Evolutionary conservation across 169 alveolate species (phyloP).

Genomic region (Besnoitia besnoiti): DNA sequence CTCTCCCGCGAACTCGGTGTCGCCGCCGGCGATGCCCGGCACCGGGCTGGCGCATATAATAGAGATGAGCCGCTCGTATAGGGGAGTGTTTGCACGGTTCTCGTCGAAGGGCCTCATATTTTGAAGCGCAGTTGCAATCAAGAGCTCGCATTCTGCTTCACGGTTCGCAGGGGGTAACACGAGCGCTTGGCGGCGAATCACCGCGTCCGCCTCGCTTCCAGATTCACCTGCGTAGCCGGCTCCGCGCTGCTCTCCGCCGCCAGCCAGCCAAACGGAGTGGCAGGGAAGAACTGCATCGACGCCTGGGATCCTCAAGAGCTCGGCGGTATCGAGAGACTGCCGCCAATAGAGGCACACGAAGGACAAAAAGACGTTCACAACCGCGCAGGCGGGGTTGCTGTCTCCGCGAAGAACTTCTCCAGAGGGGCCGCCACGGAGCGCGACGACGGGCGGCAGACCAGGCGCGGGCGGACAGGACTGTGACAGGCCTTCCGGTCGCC

Average conservation of each 20-base stretch:
- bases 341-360: not conserved
- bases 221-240: too few species aligned
- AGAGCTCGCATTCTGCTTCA: not conserved
- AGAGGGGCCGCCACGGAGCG: not conserved
- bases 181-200: too few species aligned
- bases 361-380: not conserved
- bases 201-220: too few species aligned
- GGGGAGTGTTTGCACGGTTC: not conserved
- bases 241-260: too few species aligned
- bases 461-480: not conserved
- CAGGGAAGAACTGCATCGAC: not conserved
- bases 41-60: too few species aligned
- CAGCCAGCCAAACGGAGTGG: not conserved
- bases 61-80: not conserved
- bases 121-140: slow-evolving; percentile 11
- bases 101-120: not conserved
- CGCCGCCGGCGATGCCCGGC: too few species aligned
- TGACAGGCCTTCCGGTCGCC: not conserved
- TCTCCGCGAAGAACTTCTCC: too few species aligned
- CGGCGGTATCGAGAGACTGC: not conserved
- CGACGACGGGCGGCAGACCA: not conserved
- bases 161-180: not conserved
- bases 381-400: not conserved
- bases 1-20: too few species aligned
- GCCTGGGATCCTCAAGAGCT: not conserved